These are phyloP conservation scores for Bruguiera parviflora DNA, from an alignment of 345 rosid species.

Conservation along the genomic window DNA sequence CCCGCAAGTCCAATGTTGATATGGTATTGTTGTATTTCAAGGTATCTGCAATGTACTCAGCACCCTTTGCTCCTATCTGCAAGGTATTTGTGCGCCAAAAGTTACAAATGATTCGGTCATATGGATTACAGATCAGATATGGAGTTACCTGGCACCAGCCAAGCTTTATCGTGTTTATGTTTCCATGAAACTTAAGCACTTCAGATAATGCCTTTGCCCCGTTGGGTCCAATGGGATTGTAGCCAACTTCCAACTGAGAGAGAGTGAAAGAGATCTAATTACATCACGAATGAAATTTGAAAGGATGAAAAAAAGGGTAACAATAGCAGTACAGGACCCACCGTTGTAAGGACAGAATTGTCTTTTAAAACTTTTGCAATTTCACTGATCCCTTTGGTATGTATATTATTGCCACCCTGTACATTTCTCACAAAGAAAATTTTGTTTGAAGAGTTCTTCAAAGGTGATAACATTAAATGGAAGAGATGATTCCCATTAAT, in stretches of 20 bases:
- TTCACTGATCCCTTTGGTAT: conserved; percentile 62
- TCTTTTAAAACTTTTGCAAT: conserved; percentile 78
- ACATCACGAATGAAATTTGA: conserved; percentile 15
- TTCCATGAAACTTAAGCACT: conserved; percentile 91
- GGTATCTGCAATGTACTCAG: conserved; percentile 78
- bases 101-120: background rate
- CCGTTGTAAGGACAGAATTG: conserved; percentile 65
- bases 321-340: conserved; percentile 27
- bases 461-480: background rate
- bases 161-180: conserved; percentile 76
- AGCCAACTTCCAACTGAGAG: conserved; percentile 79
- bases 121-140: background rate
- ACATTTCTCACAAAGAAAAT: conserved; percentile 12
- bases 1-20: conserved; percentile 80
- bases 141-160: conserved; percentile 93
- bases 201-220: conserved; percentile 83
- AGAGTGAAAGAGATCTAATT: conserved; percentile 6
- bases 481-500: background rate
- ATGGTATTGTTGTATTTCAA: conserved; percentile 82
- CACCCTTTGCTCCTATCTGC: conserved; percentile 90
- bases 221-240: conserved; percentile 88
- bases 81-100: conserved; percentile 16
- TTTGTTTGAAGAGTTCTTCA: conserved; percentile 3
- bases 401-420: conserved; percentile 96
- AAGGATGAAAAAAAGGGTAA: conserved; percentile 3